These are phyloP conservation scores for Leishmania turanica DNA, from an alignment of 208 protist genomes.

Conservation along the genomic window DNA sequence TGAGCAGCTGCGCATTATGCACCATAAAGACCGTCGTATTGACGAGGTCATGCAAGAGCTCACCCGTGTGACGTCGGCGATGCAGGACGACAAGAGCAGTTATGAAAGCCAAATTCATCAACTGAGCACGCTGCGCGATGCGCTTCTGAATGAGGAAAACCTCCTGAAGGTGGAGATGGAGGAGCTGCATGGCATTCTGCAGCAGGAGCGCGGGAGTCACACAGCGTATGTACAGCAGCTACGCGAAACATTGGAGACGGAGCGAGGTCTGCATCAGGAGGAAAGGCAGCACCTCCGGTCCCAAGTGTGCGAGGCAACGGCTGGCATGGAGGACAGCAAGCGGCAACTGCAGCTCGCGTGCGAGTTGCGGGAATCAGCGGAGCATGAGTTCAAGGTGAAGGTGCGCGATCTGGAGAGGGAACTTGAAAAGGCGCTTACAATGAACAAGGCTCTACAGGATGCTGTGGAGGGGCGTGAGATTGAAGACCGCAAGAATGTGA, in stretches of 20 bases:
- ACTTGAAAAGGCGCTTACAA: conserved; percentile 69
- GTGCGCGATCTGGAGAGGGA: conserved; percentile 64
- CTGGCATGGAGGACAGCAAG: conserved; percentile 46
- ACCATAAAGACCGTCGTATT: conserved; percentile 69
- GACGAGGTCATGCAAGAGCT: conserved; percentile 56
- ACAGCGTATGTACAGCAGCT: conserved; percentile 45
- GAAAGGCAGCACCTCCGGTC: conserved; percentile 42
- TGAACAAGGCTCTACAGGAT: conserved; percentile 76
- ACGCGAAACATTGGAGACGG: conserved; percentile 39
- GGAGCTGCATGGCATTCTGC: conserved; percentile 43
- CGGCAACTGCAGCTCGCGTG: conserved; percentile 38
- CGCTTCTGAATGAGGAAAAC: conserved; percentile 69
- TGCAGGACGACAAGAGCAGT: conserved; percentile 36
- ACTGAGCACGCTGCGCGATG: conserved; percentile 52
- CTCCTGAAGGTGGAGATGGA: conserved; percentile 49
- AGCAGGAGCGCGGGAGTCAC: conserved; percentile 34
- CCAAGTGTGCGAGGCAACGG: conserved; percentile 35
- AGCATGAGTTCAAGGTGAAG: conserved; percentile 43
- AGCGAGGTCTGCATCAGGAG: conserved; percentile 35
- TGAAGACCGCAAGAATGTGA: conserved; percentile 83
- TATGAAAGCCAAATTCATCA: conserved; percentile 64
- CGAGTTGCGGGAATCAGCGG: conserved; percentile 53
- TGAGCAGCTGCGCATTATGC: conserved; percentile 48
- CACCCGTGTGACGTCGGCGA: conserved; percentile 36
- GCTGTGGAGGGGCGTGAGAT: conserved; percentile 70